Conservation (phyloP, 441 rosid species). For the Populus hybrid region DNA sequence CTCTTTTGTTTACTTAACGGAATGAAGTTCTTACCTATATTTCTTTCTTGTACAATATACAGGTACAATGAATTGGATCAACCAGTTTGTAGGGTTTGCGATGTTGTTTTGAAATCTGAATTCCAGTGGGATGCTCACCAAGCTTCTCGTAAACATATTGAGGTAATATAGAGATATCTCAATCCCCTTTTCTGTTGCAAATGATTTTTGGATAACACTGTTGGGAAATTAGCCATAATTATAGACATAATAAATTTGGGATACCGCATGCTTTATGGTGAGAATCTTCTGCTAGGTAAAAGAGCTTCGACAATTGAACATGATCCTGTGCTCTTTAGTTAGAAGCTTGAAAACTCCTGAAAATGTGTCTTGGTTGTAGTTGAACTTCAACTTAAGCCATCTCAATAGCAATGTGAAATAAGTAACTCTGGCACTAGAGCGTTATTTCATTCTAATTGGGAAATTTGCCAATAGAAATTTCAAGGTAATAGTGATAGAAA, state of each 20-base stretch:
- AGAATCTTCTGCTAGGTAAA: not conserved
- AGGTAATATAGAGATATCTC: conserved; percentile 39
- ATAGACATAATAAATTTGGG: not conserved
- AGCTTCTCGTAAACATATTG: conserved; percentile 89
- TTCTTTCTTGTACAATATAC: not conserved
- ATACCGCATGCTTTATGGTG: not conserved
- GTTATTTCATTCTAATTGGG: not conserved
- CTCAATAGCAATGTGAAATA: not conserved
- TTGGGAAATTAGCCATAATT: not conserved
- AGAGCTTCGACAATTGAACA: not conserved
- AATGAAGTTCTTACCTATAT: not conserved
- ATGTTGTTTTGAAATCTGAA: conserved; percentile 74
- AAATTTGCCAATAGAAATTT: not conserved
- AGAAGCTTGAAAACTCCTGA: not conserved
- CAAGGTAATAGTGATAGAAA: not conserved
- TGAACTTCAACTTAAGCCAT: not conserved
- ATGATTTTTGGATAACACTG: not conserved
- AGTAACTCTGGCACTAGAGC: not conserved
- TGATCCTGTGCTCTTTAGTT: not conserved
- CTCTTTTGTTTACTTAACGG: not conserved
- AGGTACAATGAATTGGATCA: conserved; percentile 91
- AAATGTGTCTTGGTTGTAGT: not conserved
- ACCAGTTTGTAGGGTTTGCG: conserved; percentile 83
- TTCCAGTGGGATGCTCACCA: conserved; percentile 92
- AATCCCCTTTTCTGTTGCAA: not conserved